These are phyloP conservation scores for Neurospora terricola DNA, from an alignment of 495 filamentous ascomycete species.

Conservation along the genomic window DNA sequence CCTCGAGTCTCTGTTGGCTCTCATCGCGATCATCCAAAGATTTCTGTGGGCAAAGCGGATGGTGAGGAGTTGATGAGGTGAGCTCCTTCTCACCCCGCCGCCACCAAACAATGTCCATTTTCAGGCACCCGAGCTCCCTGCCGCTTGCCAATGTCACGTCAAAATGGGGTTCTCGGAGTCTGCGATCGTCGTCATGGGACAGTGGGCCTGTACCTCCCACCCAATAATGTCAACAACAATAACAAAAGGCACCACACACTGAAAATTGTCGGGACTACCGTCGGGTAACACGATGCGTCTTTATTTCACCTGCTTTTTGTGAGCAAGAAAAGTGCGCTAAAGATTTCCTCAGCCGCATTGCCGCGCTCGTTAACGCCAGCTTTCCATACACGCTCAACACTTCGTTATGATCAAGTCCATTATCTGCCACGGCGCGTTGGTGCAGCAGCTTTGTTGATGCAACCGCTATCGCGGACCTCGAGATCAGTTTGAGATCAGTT, in stretches of 20 bases:
- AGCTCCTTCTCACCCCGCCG: not conserved
- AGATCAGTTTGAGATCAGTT: not conserved
- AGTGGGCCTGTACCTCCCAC: not conserved
- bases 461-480: not conserved
- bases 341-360: not conserved
- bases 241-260: not conserved
- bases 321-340: not conserved
- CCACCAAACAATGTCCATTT: not conserved
- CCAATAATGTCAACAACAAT: not conserved
- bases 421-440: not conserved
- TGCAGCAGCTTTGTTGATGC: not conserved
- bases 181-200: not conserved
- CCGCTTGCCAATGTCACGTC: not conserved
- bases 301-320: not conserved
- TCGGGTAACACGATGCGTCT: not conserved
- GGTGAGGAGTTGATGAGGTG: not conserved
- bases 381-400: not conserved
- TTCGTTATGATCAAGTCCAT: not conserved
- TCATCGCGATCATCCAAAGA: not conserved
- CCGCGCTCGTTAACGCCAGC: not conserved
- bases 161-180: not conserved
- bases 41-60: not conserved
- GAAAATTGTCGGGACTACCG: not conserved
- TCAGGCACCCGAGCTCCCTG: not conserved
- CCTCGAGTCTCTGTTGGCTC: not conserved